These are phyloP conservation scores for Chrysochromulina parva DNA, from an alignment of 78 protist genomes.

Conservation along the genomic window DNA sequence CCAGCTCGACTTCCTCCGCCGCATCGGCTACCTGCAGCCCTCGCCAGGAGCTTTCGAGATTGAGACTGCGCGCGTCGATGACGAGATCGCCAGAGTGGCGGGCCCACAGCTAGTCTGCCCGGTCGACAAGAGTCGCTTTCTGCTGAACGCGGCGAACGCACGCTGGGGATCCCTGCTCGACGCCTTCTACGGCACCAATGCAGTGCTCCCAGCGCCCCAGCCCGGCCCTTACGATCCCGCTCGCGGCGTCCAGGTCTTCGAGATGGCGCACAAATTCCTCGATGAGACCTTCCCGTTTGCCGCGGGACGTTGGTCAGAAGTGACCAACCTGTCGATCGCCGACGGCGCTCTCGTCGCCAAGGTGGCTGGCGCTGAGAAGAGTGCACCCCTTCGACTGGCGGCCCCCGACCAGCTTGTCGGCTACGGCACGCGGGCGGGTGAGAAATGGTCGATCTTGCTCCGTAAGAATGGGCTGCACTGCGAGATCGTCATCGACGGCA, in stretches of 20 bases:
- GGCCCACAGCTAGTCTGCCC: conserved; percentile 65
- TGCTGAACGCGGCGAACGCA: conserved; percentile 56
- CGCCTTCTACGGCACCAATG: conserved; percentile 62
- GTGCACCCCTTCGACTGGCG: too few relatives aligned
- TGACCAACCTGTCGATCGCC: too few relatives aligned
- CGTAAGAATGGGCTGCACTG: conserved; percentile 46
- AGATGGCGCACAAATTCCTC: neutral
- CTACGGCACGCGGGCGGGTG: too few relatives aligned
- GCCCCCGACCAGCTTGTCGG: too few relatives aligned
- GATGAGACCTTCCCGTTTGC: conserved; percentile 35
- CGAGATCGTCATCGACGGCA: conserved; percentile 34
- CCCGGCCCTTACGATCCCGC: neutral
- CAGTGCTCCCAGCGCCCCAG: neutral
- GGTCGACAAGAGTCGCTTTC: conserved; percentile 38
- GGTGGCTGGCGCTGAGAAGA: too few relatives aligned
- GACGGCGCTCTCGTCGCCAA: too few relatives aligned
- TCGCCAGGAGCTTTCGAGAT: neutral
- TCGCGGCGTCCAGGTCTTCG: conserved; percentile 42
- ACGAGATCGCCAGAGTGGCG: conserved; percentile 30
- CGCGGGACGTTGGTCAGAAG: too few relatives aligned
- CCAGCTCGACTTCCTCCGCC: neutral
- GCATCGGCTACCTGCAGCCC: conserved; percentile 31
- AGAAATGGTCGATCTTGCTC: neutral
- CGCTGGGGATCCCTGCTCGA: conserved; percentile 63
- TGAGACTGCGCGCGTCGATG: conserved; percentile 13